Evolutionary conservation across 495 filamentous ascomycete genomes (phyloP).

Genomic region (Ascobolus immersus): DNA sequence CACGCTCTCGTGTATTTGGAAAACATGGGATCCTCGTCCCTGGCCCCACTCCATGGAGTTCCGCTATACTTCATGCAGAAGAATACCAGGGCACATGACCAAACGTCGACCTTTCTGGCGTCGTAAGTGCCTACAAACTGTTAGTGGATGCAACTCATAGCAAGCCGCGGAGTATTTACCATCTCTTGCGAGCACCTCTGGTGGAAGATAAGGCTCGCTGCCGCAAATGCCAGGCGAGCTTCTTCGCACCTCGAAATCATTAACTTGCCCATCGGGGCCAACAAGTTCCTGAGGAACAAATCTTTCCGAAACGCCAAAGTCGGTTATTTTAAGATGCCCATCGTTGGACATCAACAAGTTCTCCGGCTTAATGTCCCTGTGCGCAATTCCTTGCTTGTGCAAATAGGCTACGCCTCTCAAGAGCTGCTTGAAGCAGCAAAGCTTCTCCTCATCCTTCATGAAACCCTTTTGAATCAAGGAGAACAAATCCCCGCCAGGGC

Average conservation of each 20-base stretch:
- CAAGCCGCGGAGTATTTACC: constrained; percentile 16
- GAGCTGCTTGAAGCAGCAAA: constrained; percentile 62
- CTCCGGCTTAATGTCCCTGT: constrained; percentile 63
- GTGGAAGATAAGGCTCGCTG: constrained; percentile 51
- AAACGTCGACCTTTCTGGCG: constrained; percentile 48
- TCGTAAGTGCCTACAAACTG: constrained; percentile 33
- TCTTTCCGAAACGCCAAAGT: constrained; percentile 56
- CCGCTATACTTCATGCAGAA: constrained; percentile 38
- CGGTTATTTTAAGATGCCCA: constrained; percentile 52
- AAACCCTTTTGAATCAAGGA: constrained; percentile 37
- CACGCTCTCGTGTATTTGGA: constrained; percentile 34
- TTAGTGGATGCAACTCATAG: constrained; percentile 3
- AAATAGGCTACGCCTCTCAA: constrained; percentile 43
- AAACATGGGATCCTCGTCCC: constrained; percentile 26
- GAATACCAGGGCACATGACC: constrained; percentile 54
- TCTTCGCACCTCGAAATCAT: constrained; percentile 37
- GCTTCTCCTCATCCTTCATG: constrained; percentile 30
- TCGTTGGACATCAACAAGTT: constrained; percentile 44
- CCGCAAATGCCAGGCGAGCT: constrained; percentile 51
- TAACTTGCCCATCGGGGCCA: constrained; percentile 32
- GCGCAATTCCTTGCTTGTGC: constrained; percentile 45
- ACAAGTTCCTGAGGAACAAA: constrained; percentile 53
- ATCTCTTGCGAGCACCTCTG: constrained; percentile 42
- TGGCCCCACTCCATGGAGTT: constrained; percentile 37
- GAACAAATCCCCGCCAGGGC: constrained; percentile 45